Evolutionary conservation across 345 rosid species (phyloP).

Genomic region (Schrenkiella parvula): DNA sequence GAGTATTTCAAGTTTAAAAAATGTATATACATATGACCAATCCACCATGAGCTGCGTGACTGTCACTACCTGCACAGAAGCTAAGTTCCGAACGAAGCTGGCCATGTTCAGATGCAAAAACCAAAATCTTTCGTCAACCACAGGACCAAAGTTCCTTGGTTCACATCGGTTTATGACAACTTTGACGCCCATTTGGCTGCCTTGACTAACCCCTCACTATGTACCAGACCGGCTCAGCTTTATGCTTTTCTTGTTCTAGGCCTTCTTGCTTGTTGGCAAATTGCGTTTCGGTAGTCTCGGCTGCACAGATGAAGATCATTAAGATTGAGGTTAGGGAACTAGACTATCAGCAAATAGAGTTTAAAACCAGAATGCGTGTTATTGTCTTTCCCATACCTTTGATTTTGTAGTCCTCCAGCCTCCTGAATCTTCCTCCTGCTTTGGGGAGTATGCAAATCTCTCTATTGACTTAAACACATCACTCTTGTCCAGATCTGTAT

Average conservation of each 20-base stretch:
- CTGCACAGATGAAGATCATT: constrained; percentile 34
- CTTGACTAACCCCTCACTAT: background rate
- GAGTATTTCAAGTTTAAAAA: background rate
- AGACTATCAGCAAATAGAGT: constrained; percentile 1
- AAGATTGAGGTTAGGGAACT: background rate
- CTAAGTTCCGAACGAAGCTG: constrained; percentile 9
- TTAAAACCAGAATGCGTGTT: constrained; percentile 3
- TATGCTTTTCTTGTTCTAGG: background rate
- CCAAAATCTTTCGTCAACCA: constrained; percentile 8
- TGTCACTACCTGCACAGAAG: background rate
- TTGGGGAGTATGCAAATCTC: constrained; percentile 54
- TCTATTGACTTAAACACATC: constrained; percentile 46
- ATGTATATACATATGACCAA: background rate
- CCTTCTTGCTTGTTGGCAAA: constrained; percentile 13
- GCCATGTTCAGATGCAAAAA: background rate
- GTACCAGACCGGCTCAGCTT: background rate
- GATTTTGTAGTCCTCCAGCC: constrained; percentile 90
- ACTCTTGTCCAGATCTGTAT: constrained; percentile 31
- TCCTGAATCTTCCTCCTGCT: constrained; percentile 35
- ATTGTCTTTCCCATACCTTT: constrained; percentile 40
- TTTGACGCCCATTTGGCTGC: background rate
- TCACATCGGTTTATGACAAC: background rate
- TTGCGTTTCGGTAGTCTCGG: constrained; percentile 50
- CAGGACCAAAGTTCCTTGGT: background rate
- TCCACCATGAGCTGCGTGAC: background rate